phyloP scores from a whole-genome alignment of 768 basidiomycete species.

The Paxillus involutus region DNA sequence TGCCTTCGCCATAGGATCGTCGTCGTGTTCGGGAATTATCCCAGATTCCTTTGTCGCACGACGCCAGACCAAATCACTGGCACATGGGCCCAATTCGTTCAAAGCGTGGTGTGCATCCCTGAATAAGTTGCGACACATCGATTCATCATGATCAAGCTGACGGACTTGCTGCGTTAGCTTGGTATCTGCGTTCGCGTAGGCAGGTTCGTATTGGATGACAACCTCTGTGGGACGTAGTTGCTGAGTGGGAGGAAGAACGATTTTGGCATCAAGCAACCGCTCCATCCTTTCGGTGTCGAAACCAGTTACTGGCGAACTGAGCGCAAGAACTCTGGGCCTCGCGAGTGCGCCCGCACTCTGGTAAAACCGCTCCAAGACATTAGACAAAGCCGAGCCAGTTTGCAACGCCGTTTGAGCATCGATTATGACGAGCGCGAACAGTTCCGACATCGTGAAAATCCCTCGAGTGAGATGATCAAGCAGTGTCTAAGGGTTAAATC shows the following conservation, averaged over 20 bases:
- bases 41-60: slow-evolving; percentile 42
- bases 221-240: slow-evolving; percentile 46
- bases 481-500: slow-evolving; percentile 33
- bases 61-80: slow-evolving; percentile 70
- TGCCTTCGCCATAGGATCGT: slow-evolving; percentile 27
- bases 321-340: slow-evolving; percentile 46
- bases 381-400: slow-evolving; percentile 39
- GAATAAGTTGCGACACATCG: slow-evolving; percentile 42
- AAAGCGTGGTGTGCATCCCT: slow-evolving; percentile 45
- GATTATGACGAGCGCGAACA: slow-evolving; percentile 44
- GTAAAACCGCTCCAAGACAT: slow-evolving; percentile 48
- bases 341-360: slow-evolving; percentile 31
- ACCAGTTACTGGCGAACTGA: slow-evolving; percentile 29
- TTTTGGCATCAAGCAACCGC: slow-evolving; percentile 37
- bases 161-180: slow-evolving; percentile 48
- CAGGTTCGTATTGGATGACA: slow-evolving; percentile 53
- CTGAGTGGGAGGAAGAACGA: slow-evolving; percentile 37
- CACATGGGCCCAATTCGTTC: slow-evolving; percentile 63
- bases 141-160: slow-evolving; percentile 40
- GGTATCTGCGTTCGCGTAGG: slow-evolving; percentile 35
- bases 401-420: slow-evolving; percentile 40
- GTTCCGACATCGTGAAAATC: slow-evolving; percentile 41
- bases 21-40: slow-evolving; percentile 33
- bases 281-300: slow-evolving; percentile 40
- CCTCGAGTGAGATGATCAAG: slow-evolving; percentile 38